Evolutionary conservation across 148 eudicot genomes (phyloP), one percentile per base, ranked within the genome.

Genomic region (Camellia japonica): DNA sequence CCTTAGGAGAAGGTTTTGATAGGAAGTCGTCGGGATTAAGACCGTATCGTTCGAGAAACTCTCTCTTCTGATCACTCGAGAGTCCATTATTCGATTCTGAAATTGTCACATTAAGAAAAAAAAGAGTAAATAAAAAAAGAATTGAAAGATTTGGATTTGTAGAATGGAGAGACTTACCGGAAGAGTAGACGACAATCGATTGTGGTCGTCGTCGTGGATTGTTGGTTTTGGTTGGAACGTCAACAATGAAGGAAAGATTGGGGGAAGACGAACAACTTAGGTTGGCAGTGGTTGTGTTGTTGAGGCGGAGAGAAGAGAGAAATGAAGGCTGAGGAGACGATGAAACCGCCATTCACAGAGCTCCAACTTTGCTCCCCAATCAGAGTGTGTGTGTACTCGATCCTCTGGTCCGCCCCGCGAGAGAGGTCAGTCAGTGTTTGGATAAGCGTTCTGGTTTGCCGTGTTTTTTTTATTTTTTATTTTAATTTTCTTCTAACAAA

Each of bases 61-160:
- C 38, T 30, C 38, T 30, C 1, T 30, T 30, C 38, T 30, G 38
- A 63, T 84, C 79, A 62, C 76, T 81, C 42, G 79, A 75, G 61
- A 73, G 19, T 15, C 69, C 89, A 47, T 78, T 90, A 55, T 71
- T 83, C 15, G 85, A 72, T 71, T 87, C 93, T 90, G 85, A 74
- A 20, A 73, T 7, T 1, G 15, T 16, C 54, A 60, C 52, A 63
- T 52, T 68, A 38, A 14, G 9, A 7, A 3, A 68, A 51, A 4
- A 69, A 76, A 18, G 47, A 73, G 75, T 74, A 79, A 88, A 89
- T 85, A 43, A 64, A 83, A 30, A 30, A 30, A 30, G 38, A 30
- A 30, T 30, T 30, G 38, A 30, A 30, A 30, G 38, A 30, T 30
- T 30, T 30, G 38, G 38, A 30, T 30, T 30, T 30, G 38, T 30